Conservation (phyloP, 2,329 filamentous ascomycete genomes). For the Coleophoma cylindrospora region DNA sequence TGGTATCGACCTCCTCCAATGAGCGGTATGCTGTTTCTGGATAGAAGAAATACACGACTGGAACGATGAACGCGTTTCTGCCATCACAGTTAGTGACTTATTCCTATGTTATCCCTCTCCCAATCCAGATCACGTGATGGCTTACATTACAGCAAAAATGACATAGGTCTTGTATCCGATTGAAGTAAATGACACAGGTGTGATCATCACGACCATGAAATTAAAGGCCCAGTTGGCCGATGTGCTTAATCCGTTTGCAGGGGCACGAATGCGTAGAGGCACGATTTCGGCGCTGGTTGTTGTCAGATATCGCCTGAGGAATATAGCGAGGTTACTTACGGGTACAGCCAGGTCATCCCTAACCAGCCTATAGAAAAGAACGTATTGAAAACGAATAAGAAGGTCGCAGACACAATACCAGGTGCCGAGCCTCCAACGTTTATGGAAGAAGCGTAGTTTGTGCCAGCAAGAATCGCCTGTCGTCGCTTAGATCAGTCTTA, state of each 20-base stretch:
- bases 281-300: conserved; percentile 52
- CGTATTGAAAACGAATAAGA: conserved; percentile 46
- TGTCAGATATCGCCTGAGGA: background rate
- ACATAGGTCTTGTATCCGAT: conserved; percentile 58
- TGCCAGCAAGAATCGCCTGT: conserved; percentile 39
- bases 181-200: conserved; percentile 32
- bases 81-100: background rate
- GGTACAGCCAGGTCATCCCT: conserved; percentile 41
- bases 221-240: conserved; percentile 47
- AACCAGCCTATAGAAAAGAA: conserved; percentile 48
- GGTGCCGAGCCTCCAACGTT: conserved; percentile 25
- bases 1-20: conserved; percentile 62
- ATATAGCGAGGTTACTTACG: conserved; percentile 26
- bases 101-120: background rate
- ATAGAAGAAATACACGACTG: conserved; percentile 53
- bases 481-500: too few species aligned
- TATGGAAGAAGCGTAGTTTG: conserved; percentile 32
- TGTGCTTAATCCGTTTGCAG: conserved; percentile 49
- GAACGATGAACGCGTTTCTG: conserved; percentile 23
- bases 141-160: conserved; percentile 55
- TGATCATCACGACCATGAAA: conserved; percentile 41
- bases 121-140: background rate
- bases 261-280: conserved; percentile 44
- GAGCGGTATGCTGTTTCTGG: conserved; percentile 60
- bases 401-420: conserved; percentile 22